These are phyloP conservation scores for Zanthoxylum bungeanum DNA, from an alignment of 345 rosid genomes.

Conservation along the genomic window DNA sequence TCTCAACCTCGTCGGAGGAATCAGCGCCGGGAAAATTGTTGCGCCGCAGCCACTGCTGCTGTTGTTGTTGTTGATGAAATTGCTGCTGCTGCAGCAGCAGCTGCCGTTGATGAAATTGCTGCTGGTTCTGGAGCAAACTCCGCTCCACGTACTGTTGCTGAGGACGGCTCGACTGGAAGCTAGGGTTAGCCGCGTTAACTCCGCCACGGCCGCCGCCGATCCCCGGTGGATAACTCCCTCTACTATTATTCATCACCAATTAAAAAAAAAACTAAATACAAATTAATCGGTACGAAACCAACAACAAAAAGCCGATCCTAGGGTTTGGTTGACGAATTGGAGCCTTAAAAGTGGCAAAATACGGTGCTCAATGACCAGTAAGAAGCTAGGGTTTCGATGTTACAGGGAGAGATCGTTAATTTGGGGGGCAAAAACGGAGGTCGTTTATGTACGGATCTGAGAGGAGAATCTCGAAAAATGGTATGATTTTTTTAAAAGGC, in stretches of 20 bases:
- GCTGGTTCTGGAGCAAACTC: conserved; percentile 40
- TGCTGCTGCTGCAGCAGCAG: too few species aligned
- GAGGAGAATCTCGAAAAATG: not conserved
- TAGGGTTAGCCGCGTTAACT: conserved; percentile 47
- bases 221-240: conserved; percentile 83
- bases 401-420: conserved; percentile 31
- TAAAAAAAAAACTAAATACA: too few species aligned
- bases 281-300: conserved; percentile 10
- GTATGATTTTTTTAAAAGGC: not conserved
- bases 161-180: conserved; percentile 37
- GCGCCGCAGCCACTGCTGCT: conserved; percentile 75
- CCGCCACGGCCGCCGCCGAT: conserved; percentile 69
- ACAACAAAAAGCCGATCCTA: not conserved
- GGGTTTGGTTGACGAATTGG: conserved; percentile 15
- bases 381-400: conserved; percentile 16
- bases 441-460: conserved; percentile 31
- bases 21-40: conserved; percentile 43
- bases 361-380: not conserved
- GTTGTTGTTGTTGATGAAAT: conserved; percentile 31
- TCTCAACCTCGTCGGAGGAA: conserved; percentile 67
- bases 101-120: conserved; percentile 38
- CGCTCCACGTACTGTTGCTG: conserved; percentile 61
- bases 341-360: not conserved
- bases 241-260: conserved; percentile 65
- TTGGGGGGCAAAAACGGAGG: conserved; percentile 16